Conservation (phyloP, 768 basidiomycete genomes). For the Leccinum truebloodii region DNA sequence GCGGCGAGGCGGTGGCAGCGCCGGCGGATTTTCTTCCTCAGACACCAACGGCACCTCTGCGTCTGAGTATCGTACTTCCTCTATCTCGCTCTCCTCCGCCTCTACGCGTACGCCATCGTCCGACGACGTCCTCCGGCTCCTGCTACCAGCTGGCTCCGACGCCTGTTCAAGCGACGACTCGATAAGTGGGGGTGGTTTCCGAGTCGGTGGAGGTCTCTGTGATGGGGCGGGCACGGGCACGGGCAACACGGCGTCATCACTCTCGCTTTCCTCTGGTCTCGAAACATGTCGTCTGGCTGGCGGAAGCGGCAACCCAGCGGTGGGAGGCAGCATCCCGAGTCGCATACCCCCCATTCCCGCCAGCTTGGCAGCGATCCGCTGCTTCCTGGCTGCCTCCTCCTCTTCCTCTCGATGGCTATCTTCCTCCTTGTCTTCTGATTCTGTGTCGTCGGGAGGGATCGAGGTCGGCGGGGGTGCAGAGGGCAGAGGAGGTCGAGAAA, state of each 20-base stretch:
- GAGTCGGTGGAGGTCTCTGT: constrained; percentile 31
- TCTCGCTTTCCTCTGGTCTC: constrained; percentile 33
- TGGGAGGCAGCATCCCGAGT: constrained; percentile 52
- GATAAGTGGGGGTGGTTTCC: constrained; percentile 34
- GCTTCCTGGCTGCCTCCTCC: constrained; percentile 57
- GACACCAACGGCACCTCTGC: no score
- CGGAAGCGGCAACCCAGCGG: constrained; percentile 17
- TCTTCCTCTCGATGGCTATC: constrained; percentile 36
- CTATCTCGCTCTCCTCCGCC: no score
- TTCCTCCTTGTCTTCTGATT: constrained; percentile 19
- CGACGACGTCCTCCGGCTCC: no score
- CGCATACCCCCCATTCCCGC: constrained; percentile 59
- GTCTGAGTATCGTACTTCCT: no score
- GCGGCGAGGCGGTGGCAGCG: constrained; percentile 56
- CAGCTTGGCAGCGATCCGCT: constrained; percentile 54
- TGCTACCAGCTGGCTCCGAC: no score
- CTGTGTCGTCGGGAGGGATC: constrained; percentile 27
- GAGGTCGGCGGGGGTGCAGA: constrained; percentile 39
- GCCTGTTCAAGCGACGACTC: background rate
- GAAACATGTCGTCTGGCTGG: constrained; percentile 17
- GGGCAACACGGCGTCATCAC: constrained; percentile 24
- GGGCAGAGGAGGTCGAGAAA: constrained; percentile 39
- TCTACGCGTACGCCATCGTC: no score
- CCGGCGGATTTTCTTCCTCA: constrained; percentile 39
- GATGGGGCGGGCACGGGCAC: constrained; percentile 36